Evolutionary conservation across 148 eudicot genomes (phyloP).

Genomic region (Rhododendron griersonianum): DNA sequence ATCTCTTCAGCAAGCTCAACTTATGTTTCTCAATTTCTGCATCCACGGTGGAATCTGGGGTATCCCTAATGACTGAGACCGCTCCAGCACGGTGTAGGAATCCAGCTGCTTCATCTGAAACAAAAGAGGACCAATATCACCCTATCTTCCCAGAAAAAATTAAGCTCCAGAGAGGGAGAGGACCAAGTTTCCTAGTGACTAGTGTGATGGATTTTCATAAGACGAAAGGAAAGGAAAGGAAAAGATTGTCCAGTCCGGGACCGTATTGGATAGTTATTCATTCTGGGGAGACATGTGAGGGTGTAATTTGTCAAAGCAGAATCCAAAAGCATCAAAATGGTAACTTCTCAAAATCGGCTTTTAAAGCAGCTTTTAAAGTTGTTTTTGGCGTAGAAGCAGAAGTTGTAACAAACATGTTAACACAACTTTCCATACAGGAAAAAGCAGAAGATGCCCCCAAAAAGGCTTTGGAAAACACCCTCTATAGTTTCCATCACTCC

Average conservation of each 20-base stretch:
- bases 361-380: background rate
- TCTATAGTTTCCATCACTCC: background rate
- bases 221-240: background rate
- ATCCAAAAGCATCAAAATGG: background rate
- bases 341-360: background rate
- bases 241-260: background rate
- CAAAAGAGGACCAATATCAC: background rate
- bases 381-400: background rate
- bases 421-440: background rate
- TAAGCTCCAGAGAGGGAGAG: background rate
- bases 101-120: conserved; percentile 60
- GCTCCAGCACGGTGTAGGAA: conserved; percentile 70
- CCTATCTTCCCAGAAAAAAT: background rate
- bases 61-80: conserved; percentile 44
- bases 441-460: background rate
- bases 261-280: background rate
- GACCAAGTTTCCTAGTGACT: background rate
- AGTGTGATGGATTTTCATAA: background rate
- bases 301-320: background rate
- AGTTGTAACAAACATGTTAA: background rate
- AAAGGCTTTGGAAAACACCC: background rate
- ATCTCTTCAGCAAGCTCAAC: conserved; percentile 50
- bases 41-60: conserved; percentile 49
- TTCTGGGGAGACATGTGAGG: background rate
- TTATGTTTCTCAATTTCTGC: conserved; percentile 53